phyloP scores from a whole-genome alignment of 1,284 basidiomycete species.

The Gymnopus androsaceus region DNA sequence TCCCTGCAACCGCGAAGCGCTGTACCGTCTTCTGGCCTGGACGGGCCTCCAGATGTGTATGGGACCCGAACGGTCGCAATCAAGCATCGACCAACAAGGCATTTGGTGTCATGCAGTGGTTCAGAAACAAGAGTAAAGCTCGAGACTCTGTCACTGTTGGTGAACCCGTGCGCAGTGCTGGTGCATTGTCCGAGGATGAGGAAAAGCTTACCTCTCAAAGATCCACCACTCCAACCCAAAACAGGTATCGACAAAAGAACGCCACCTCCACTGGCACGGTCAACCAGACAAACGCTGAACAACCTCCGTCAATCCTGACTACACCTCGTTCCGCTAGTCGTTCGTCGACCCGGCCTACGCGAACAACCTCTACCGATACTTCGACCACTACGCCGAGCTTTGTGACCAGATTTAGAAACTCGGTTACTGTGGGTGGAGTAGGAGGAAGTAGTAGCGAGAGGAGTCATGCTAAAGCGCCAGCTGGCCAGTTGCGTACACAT shows the following conservation, averaged over 20 bases:
- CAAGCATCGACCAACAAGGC: conserved; percentile 73
- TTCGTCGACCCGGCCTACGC: conserved; percentile 36
- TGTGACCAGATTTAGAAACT: conserved; percentile 50
- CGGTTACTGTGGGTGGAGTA: conserved; percentile 46
- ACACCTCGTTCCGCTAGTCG: conserved; percentile 34
- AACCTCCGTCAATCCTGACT: not conserved
- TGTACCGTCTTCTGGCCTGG: not conserved
- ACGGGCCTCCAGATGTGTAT: not conserved
- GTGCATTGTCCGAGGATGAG: conserved; percentile 17
- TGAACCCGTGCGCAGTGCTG: conserved; percentile 34
- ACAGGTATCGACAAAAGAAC: conserved; percentile 16
- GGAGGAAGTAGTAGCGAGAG: conserved; percentile 9
- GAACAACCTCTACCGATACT: conserved; percentile 46
- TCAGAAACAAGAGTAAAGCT: conserved; percentile 69
- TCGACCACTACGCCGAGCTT: conserved; percentile 44
- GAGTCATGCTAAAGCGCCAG: conserved; percentile 5
- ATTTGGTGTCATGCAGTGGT: conserved; percentile 81
- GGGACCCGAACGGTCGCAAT: conserved; percentile 8
- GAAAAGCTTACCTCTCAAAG: conserved; percentile 16
- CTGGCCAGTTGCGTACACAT: conserved; percentile 75
- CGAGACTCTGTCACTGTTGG: conserved; percentile 39
- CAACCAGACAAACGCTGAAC: conserved; percentile 29
- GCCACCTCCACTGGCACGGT: conserved; percentile 36
- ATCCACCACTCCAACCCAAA: conserved; percentile 20
- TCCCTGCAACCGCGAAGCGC: conserved; percentile 4